Base-by-base conservation (phyloP, 805 yeast genomes). In the Saturnispora silvae region DNA sequence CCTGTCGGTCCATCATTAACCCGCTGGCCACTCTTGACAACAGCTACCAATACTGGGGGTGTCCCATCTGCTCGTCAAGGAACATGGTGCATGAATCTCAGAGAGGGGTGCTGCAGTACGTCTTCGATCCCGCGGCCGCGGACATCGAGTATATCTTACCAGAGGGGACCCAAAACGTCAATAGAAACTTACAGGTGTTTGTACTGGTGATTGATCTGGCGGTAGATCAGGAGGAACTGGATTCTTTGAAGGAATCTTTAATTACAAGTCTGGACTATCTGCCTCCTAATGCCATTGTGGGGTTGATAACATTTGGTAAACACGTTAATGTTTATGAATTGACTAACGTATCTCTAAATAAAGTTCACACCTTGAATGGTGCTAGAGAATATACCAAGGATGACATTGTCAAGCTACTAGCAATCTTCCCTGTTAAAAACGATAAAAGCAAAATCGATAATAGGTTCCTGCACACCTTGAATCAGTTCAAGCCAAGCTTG, bases 161-260 rank as follows among this genome's bases (percentile, higher is more conserved):
- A 4, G 44, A 46, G n/a, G 15, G n/a, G 28, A 25, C 11, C 6
- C 11, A 25, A 10, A 6, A 6, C 7, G 5, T 25, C 5, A 9
- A n/a, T 8, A 29, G 30, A 13, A 28, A 17, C 6, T 59, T 65
- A 8, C 66, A 68, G 4, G 59, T 73, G 11, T 74, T 69, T 47
- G 48, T 75, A 17, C 75, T 63, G 45, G 70, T 75, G 8, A 72
- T 77, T 26, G 83, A 77, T 51, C 63, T 75, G 1, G 71, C 79
- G 44, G 49, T 70, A 27, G 72, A 66, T 19, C 58, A 55, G 3
- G 80, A 73, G 17, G 50, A 46, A 25, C 54, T 74, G 24, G 62
- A 50, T 11, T 63, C 77, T 0, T 51, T 78, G 42, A 69, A 67
- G 40, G 79, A 75, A 33, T 63, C 71, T 3, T 50, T 77, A 15